Evolutionary conservation across 73 alveolate genomes (phyloP).

Genomic region (Paramecium pentaurelia): DNA sequence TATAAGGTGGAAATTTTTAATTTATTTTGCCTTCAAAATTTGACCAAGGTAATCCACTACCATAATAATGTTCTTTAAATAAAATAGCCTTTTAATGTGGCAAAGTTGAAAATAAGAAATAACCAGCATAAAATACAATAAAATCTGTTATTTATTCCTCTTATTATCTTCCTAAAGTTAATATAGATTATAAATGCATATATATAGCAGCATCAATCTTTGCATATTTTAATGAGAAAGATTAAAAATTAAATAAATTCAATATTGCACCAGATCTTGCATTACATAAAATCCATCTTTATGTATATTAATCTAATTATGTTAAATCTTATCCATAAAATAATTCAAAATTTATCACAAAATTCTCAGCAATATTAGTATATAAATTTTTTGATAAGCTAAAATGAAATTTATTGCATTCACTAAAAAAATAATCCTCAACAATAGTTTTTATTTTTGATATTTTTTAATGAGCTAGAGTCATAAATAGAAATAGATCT

Average conservation of each 20-base stretch:
- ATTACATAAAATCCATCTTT: conserved; percentile 11
- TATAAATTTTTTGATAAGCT: background rate
- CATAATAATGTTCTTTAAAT: conserved; percentile 22
- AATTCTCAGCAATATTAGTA: background rate
- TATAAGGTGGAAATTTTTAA: background rate
- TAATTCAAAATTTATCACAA: background rate
- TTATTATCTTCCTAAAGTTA: background rate
- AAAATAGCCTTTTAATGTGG: background rate
- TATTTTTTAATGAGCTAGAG: background rate
- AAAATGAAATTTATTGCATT: conserved; percentile 39
- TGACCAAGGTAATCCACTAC: conserved; percentile 16
- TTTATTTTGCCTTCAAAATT: background rate
- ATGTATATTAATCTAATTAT: background rate
- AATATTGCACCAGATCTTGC: background rate
- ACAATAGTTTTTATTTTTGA: background rate
- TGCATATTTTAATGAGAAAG: background rate
- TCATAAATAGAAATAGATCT: background rate
- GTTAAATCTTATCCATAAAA: background rate
- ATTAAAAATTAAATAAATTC: background rate
- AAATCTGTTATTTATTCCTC: background rate
- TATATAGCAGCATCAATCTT: background rate
- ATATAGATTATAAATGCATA: background rate
- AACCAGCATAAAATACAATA: background rate
- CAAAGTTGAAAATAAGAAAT: background rate
- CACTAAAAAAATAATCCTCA: conserved; percentile 34